Evolutionary conservation across 208 protist species (phyloP), one percentile per base, ranked within the genome.

Genomic region (Trypanosoma caninum): DNA sequence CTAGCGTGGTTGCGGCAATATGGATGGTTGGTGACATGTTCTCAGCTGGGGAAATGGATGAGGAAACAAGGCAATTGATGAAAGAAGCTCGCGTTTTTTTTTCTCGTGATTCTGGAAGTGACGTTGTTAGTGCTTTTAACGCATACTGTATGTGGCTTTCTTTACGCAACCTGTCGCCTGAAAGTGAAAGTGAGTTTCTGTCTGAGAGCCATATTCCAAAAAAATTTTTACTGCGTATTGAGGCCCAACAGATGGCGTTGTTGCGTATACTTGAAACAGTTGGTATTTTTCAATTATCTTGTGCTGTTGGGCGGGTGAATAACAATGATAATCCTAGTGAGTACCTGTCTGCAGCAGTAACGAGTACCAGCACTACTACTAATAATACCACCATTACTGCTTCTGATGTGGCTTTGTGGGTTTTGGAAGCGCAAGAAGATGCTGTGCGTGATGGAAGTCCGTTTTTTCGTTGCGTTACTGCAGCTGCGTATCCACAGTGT

Each of bases 91-190:
- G 78, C 0, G 66, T 75, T n/a, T 95, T 87, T 64, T 95, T 93
- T 61, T 82, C 89, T 11, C 68, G 63, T 28, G 72, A 86, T 45
- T 78, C 79, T 20, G 50, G 69, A 16, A 93, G 82, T 55, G 89
- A 95, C 60, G 57, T 84, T 7, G 74, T 82, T 16, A 75, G 69
- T 51, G 66, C 62, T 37, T 82, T 91, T 47, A 65, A 91, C 71
- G 76, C 91, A 9, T 93, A 90, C 59, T 72, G 77, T 54, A 93
- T 91, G 83, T 95, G 85, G 84, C 72, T 76, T 54, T 69, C 53
- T 38, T 57, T 78, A 53, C 63, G 76, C 37, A 28, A 57, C 37
- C 23, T 50, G 20, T 28, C 62, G 31, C n/a, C 6, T 14, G 48
- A 65, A 22, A 28, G 0, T 7, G 62, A 52, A 3, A 74, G 74